These are phyloP conservation scores for Castanospermum australe DNA, from an alignment of 306 rosid species.

Conservation along the genomic window DNA sequence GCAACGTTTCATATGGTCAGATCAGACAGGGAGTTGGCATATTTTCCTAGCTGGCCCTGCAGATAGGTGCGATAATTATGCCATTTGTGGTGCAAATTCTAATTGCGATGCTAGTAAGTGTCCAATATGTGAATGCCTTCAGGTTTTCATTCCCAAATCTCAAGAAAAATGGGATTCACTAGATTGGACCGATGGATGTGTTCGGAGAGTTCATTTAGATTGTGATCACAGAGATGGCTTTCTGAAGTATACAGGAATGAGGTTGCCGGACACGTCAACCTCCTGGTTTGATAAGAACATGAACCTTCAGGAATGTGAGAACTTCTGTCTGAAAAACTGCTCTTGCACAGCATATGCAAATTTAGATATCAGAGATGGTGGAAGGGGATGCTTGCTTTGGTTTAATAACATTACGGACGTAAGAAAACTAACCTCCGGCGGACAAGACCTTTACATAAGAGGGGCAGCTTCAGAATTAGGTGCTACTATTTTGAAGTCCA, in stretches of 20 bases:
- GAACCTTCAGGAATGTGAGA: conserved; percentile 29
- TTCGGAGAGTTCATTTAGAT: conserved; percentile 13
- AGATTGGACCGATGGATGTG: conserved; percentile 36
- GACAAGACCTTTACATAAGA: conserved; percentile 40
- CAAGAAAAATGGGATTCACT: conserved; percentile 17
- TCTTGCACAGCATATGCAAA: conserved; percentile 40
- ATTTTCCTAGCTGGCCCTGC: neutral
- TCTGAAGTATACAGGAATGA: neutral
- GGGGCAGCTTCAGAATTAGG: conserved; percentile 37
- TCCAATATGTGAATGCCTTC: conserved; percentile 27
- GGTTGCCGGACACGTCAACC: conserved; percentile 28
- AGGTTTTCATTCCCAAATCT: conserved; percentile 33
- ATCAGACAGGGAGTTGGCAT: neutral
- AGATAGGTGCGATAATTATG: conserved; percentile 28
- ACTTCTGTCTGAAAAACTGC: conserved; percentile 31
- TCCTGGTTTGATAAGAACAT: conserved; percentile 31
- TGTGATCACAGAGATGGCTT: conserved; percentile 26
- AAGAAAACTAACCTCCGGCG: conserved; percentile 18
- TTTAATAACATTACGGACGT: conserved; percentile 29
- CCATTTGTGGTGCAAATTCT: conserved; percentile 32
- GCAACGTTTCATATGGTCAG: neutral
- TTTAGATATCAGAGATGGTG: conserved; percentile 27
- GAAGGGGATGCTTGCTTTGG: conserved; percentile 57
- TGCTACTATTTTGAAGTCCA: neutral
- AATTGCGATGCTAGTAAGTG: neutral